Conservation (phyloP, 257 asterid genomes). For the Solanum chaucha region DNA sequence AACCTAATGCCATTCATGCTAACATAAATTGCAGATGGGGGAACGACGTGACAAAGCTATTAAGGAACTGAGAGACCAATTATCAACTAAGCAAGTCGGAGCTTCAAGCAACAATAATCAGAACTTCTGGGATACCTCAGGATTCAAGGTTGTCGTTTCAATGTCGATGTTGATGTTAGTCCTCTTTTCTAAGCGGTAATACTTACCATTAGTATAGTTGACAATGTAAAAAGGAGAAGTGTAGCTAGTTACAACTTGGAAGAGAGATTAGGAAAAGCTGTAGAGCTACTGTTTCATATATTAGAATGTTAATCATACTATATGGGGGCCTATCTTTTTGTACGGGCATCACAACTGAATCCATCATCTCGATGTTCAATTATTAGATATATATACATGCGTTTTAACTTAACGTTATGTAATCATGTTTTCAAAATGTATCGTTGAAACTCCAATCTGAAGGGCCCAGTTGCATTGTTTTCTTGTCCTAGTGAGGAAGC, state of each 20-base stretch:
- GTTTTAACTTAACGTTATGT: not conserved
- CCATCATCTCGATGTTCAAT: not conserved
- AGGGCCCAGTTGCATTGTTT: not conserved
- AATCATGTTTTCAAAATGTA: not conserved
- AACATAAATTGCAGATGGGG: slow-evolving; percentile 51
- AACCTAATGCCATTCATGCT: not conserved
- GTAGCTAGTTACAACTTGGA: slow-evolving; percentile 8
- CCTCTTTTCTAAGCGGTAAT: slow-evolving; percentile 59
- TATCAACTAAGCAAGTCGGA: slow-evolving; percentile 32
- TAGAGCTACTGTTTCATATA: not conserved
- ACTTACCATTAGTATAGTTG: not conserved
- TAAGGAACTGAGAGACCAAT: slow-evolving; percentile 71
- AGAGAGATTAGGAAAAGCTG: slow-evolving; percentile 2
- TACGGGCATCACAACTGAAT: not conserved
- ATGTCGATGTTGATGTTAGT: slow-evolving; percentile 82
- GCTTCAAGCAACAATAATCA: slow-evolving; percentile 28
- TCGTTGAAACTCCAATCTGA: not conserved
- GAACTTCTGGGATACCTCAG: slow-evolving; percentile 72
- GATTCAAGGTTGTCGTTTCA: slow-evolving; percentile 74
- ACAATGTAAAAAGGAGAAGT: slow-evolving; percentile 21
- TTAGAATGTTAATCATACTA: not conserved
- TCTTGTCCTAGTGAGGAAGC: not conserved
- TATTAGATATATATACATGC: not conserved
- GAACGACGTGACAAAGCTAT: slow-evolving; percentile 72
- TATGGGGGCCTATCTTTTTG: not conserved